Evolutionary conservation across 1,284 basidiomycete species (phyloP).

Genomic region (Porodaedalea pini): DNA sequence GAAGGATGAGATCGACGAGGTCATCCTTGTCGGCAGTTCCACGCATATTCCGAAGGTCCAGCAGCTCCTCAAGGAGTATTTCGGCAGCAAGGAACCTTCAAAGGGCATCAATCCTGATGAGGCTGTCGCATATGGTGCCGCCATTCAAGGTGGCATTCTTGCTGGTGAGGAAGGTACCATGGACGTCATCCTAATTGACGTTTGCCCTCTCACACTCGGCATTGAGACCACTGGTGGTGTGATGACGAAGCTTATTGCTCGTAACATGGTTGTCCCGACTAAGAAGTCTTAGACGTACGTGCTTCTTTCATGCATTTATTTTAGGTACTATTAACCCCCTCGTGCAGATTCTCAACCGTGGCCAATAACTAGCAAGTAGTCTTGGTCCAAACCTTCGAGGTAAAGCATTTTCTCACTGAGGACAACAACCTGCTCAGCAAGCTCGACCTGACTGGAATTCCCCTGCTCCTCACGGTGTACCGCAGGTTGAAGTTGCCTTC

Average conservation of each 20-base stretch:
- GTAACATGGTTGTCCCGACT: constrained; percentile 98
- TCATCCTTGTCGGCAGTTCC: constrained; percentile 96
- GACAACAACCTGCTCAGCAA: constrained; percentile 99
- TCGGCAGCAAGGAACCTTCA: constrained; percentile 96
- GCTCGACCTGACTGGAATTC: constrained; percentile 95
- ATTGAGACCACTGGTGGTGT: constrained; percentile 99
- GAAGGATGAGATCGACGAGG: constrained; percentile 92
- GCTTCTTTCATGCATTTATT: background rate
- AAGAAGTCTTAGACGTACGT: constrained; percentile 98
- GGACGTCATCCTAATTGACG: constrained; percentile 92
- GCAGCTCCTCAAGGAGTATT: constrained; percentile 97
- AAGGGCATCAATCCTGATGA: constrained; percentile 99
- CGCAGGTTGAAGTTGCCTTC: constrained; percentile 97
- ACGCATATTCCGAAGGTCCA: constrained; percentile 98
- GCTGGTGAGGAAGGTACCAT: constrained; percentile 88
- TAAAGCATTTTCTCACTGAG: constrained; percentile 98
- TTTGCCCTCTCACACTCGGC: constrained; percentile 88
- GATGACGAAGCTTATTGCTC: constrained; percentile 95
- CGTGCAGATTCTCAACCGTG: constrained; percentile 99
- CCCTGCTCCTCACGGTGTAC: constrained; percentile 38
- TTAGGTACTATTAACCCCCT: background rate
- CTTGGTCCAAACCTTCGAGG: constrained; percentile 98
- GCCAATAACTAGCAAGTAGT: constrained; percentile 99
- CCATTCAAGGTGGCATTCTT: constrained; percentile 97
- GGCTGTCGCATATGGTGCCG: constrained; percentile 98